Base-by-base conservation (phyloP, 441 rosid genomes). In the Adansonia grandidieri region DNA sequence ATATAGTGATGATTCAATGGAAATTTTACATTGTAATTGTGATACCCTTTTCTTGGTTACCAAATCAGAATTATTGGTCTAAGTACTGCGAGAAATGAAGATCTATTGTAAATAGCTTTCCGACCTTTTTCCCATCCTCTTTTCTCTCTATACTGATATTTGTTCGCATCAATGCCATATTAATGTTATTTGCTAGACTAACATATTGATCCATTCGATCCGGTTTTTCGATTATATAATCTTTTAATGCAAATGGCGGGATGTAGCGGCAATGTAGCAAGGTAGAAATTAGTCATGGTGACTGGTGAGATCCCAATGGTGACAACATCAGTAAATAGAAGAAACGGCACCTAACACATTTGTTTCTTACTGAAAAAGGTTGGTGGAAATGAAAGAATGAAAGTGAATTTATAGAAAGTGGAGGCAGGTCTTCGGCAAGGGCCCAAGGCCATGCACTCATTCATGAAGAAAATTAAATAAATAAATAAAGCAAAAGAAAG, bases 321-420 rank as follows among this genome's bases (percentile, higher is more conserved):
- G 56, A n/a, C 14, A 14, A 17, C 19, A 53, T 14, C 58, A 58
- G 32, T 11, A 58, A 24, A 28, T 0, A 74, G 42, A 9, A 47
- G 56, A 22, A n/a, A 71, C 44, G 5, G 17, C 66, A 40, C 65
- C 65, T 61, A 61, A 15, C 65, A 61, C 65, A 61, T 56, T 69
- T 80, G 73, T 69, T 72, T 53, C 48, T 69, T 57, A 42, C 65
- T 69, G 73, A 28, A 70, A 69, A 75, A 60, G 71, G 58, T 45
- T 57, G 66, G 54, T 80, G 76, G 72, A 82, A 50, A 57, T 50
- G 9, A 45, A 75, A 70, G 74, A 54, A 19, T 9, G 57, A 60
- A 40, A 73, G 74, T 51, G 76, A 75, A 75, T 45, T 51, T 64
- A 45, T 24, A 56, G n/a, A 50, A 14, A 24, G 58, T 17, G 50